phyloP scores from a whole-genome alignment of 2,329 filamentous ascomycete genomes.

The Colletotrichum sp. region DNA sequence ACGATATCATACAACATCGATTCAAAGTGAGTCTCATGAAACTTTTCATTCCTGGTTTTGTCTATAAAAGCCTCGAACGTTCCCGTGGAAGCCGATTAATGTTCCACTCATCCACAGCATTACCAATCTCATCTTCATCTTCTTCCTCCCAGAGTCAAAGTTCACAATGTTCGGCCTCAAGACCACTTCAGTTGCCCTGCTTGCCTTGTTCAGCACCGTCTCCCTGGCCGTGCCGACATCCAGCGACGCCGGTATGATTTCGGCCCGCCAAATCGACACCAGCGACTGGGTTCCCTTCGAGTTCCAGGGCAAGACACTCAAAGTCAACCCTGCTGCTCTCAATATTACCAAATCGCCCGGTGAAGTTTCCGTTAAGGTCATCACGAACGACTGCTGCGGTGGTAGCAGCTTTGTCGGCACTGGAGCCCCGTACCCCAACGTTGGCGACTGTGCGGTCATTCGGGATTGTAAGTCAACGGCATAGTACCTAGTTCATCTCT shows the following conservation, averaged over 20 bases:
- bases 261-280: neutral
- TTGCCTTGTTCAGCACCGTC: neutral
- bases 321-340: neutral
- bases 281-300: neutral
- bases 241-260: neutral
- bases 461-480: neutral
- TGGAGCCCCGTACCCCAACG: neutral
- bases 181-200: neutral
- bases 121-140: neutral
- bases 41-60: neutral
- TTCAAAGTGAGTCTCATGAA: neutral
- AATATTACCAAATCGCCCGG: neutral
- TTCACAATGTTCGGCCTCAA: neutral
- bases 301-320: neutral
- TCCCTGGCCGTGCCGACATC: neutral
- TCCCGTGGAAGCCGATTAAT: neutral
- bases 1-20: neutral
- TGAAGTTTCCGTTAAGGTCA: neutral
- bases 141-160: neutral
- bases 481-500: too few species aligned
- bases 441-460: neutral
- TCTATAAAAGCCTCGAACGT: neutral
- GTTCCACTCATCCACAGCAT: neutral
- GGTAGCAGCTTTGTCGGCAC: neutral
- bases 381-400: neutral